These are phyloP conservation scores for Aspergillus cavernicola DNA, from an alignment of 495 filamentous ascomycete genomes.

Conservation along the genomic window DNA sequence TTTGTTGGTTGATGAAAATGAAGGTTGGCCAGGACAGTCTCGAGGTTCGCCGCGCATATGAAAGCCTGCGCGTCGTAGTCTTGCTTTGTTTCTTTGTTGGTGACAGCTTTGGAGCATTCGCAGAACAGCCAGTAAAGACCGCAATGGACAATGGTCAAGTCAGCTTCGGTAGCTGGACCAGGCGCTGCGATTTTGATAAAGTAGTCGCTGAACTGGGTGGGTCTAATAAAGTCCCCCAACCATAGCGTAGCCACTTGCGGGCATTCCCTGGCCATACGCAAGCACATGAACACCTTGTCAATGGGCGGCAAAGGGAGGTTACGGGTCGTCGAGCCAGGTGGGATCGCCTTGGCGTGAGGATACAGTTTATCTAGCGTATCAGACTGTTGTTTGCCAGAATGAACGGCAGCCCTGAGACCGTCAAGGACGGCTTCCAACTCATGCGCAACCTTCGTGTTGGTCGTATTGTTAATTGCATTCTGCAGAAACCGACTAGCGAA, in stretches of 20 bases:
- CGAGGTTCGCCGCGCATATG: constrained; percentile 6
- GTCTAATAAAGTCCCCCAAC: too few species aligned
- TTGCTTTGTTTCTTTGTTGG: constrained; percentile 1
- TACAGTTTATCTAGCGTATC: constrained; percentile 6
- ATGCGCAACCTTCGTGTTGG: neutral
- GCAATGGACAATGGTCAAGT: constrained; percentile 17
- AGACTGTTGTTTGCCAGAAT: constrained; percentile 5
- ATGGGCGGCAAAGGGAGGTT: constrained; percentile 11
- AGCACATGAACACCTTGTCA: constrained; percentile 9
- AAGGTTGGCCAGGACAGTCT: constrained; percentile 11
- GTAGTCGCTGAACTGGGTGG: constrained; percentile 12
- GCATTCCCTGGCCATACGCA: constrained; percentile 7
- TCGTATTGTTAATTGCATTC: neutral
- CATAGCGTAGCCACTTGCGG: too few species aligned
- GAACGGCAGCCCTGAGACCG: neutral
- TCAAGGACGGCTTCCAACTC: constrained; percentile 8
- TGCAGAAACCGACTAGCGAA: constrained; percentile 8
- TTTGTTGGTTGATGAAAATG: constrained; percentile 3
- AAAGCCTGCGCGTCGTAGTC: constrained; percentile 12
- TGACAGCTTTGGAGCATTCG: constrained; percentile 6
- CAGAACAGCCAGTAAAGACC: constrained; percentile 15
- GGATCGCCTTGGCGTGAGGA: constrained; percentile 5
- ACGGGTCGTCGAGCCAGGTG: constrained; percentile 1
- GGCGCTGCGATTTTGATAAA: constrained; percentile 9
- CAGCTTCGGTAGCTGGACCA: constrained; percentile 10